Conservation (phyloP, 345 rosid species). For the Brassica rapa region DNA sequence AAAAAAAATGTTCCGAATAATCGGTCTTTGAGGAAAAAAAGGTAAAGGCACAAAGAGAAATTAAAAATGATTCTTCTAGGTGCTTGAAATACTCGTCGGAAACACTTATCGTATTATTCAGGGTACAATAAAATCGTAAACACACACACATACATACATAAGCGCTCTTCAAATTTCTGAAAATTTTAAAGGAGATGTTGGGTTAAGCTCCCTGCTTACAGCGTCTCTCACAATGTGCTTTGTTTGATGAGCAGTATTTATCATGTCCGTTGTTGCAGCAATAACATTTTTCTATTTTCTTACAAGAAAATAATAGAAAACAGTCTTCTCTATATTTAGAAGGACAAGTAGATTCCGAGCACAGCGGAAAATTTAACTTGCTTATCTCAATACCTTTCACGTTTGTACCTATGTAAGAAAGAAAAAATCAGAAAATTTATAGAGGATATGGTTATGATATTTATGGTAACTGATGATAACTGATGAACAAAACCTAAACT, state of each 20-base stretch:
- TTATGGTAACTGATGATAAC: not conserved
- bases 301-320: not conserved
- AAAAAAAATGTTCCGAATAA: not conserved
- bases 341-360: not conserved
- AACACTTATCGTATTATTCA: not conserved
- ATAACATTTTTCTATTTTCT: not conserved
- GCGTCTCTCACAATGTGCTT: not conserved
- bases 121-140: not conserved
- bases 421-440: not conserved
- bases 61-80: not conserved
- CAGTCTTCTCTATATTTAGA: not conserved
- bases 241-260: not conserved
- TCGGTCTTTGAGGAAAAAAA: not conserved
- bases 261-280: not conserved
- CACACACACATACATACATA: not conserved
- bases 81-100: not conserved
- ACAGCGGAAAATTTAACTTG: not conserved
- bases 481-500: not conserved
- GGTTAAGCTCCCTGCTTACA: not conserved
- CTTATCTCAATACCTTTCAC: not conserved
- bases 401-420: slow-evolving; percentile 3
- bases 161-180: not conserved
- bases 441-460: not conserved
- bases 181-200: not conserved
- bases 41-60: not conserved